Percentiles rank a stretch among this genome's conserved stretches.
Evolutionary conservation across 2,329 filamentous ascomycete species (phyloP).

Genomic region (Ceratocystis papillata): DNA sequence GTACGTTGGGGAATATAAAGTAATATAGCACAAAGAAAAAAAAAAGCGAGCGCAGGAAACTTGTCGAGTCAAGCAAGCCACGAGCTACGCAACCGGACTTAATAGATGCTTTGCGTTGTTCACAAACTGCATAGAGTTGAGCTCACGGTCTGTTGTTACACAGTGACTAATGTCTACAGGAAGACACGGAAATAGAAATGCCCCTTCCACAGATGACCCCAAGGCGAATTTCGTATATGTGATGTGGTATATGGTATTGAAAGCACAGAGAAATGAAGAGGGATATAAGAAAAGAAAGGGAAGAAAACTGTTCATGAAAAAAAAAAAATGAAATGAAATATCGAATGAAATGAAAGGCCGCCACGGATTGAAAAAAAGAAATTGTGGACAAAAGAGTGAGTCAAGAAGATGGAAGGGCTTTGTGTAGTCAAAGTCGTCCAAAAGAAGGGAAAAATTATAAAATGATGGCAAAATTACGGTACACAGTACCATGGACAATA

Average conservation of each 20-base stretch:
- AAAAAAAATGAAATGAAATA: not conserved
- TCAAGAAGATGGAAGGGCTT: not conserved
- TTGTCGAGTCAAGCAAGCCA: no score
- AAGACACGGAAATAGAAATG: not conserved
- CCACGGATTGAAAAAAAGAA: not conserved
- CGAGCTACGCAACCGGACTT: no score
- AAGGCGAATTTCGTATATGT: not conserved
- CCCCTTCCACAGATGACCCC: not conserved
- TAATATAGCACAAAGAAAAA: not conserved
- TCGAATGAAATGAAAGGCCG: slow-evolving; percentile 4
- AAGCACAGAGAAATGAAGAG: slow-evolving; percentile 8
- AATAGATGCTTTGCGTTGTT: no score
- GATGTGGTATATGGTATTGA: slow-evolving; percentile 11
- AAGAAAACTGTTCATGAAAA: not conserved
- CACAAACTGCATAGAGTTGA: no score
- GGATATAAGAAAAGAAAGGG: slow-evolving; percentile 17
- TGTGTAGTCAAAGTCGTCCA: not conserved
- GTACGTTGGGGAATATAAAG: no score
- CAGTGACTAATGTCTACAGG: not conserved
- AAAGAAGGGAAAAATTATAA: slow-evolving; percentile 19
- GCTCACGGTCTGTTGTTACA: no score
- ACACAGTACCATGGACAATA: slow-evolving; percentile 2
- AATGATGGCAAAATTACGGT: slow-evolving; percentile 5
- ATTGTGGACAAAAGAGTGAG: not conserved
- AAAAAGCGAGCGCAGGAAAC: not conserved